Evolutionary conservation across 495 filamentous ascomycete genomes (phyloP).

Genomic region (Hypomontagnella submonticulosa): DNA sequence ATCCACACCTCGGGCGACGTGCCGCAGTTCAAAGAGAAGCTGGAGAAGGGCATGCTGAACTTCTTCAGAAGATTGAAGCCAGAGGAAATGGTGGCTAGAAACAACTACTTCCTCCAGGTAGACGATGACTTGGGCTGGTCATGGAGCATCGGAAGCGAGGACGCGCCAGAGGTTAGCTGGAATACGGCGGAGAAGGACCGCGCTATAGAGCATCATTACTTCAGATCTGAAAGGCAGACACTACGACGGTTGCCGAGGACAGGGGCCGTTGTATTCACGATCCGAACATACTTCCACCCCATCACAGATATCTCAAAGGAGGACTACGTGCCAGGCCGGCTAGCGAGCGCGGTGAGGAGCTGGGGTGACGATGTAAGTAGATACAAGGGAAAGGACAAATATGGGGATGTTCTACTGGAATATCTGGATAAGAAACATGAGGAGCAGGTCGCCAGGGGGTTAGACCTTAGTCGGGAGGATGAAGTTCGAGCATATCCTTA

Average conservation of each 20-base stretch:
- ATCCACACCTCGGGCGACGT: slow-evolving; percentile 88
- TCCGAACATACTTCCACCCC: slow-evolving; percentile 81
- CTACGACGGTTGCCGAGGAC: slow-evolving; percentile 76
- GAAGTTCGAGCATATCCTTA: slow-evolving; percentile 57
- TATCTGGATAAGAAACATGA: slow-evolving; percentile 83
- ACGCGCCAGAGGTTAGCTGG: slow-evolving; percentile 72
- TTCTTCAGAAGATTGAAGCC: slow-evolving; percentile 76
- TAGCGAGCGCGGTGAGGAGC: slow-evolving; percentile 80
- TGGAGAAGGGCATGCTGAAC: slow-evolving; percentile 86
- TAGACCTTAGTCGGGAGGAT: slow-evolving; percentile 70
- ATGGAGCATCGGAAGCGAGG: slow-evolving; percentile 78
- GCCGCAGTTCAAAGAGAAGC: slow-evolving; percentile 77
- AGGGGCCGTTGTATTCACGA: slow-evolving; percentile 84
- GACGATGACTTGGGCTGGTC: slow-evolving; percentile 80
- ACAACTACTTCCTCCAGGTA: slow-evolving; percentile 82
- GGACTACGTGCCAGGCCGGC: slow-evolving; percentile 74
- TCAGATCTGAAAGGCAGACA: slow-evolving; percentile 83
- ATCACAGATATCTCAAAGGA: slow-evolving; percentile 73
- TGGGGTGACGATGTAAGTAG: slow-evolving; percentile 86
- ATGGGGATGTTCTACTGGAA: slow-evolving; percentile 81
- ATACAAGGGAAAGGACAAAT: slow-evolving; percentile 88
- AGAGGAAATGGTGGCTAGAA: slow-evolving; percentile 69
- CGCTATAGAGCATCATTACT: slow-evolving; percentile 79
- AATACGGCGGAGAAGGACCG: slow-evolving; percentile 80
- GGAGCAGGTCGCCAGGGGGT: slow-evolving; percentile 75